A percentile compares a stretch with the other conserved stretches of the same genome.
Evolutionary conservation across 1,284 basidiomycete species (phyloP).

Genomic region (Austropuccinia psidii): DNA sequence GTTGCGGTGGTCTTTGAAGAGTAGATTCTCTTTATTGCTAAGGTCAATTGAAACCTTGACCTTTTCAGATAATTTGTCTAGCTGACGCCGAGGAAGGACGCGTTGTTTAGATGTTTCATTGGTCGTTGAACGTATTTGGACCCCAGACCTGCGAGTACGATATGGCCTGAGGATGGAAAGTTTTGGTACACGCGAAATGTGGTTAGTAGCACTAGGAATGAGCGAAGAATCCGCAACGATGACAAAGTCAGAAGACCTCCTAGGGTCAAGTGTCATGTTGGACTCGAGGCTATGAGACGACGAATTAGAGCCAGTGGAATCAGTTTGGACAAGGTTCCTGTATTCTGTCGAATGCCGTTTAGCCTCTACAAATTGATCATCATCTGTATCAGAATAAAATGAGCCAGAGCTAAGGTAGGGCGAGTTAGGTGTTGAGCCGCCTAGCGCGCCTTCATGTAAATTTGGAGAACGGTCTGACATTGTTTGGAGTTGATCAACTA

Average conservation of each 20-base stretch:
- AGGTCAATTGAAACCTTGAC: background rate
- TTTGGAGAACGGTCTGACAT: slow-evolving; percentile 54
- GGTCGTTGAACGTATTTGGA: background rate
- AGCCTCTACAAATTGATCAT: slow-evolving; percentile 37
- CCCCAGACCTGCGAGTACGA: background rate
- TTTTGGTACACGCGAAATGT: slow-evolving; percentile 1
- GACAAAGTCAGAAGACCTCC: slow-evolving; percentile 28
- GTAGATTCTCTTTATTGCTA: slow-evolving; percentile 20
- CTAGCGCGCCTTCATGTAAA: slow-evolving; percentile 32
- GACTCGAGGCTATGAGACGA: background rate
- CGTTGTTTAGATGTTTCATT: slow-evolving; percentile 1
- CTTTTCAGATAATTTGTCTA: slow-evolving; percentile 23
- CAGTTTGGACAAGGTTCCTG: too few species aligned
- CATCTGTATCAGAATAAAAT: background rate
- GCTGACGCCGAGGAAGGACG: slow-evolving; percentile 1
- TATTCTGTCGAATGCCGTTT: too few species aligned
- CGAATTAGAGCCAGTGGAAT: background rate
- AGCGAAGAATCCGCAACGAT: slow-evolving; percentile 22
- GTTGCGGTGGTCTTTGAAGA: background rate
- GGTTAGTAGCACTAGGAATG: slow-evolving; percentile 20
- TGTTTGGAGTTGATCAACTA: slow-evolving; percentile 67
- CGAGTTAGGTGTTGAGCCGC: slow-evolving; percentile 25
- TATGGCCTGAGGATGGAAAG: slow-evolving; percentile 25
- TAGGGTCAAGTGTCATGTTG: background rate
- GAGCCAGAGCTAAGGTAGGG: slow-evolving; percentile 8